These are phyloP conservation scores for Petrea volubilis DNA, from an alignment of 257 asterid species.

Conservation along the genomic window DNA sequence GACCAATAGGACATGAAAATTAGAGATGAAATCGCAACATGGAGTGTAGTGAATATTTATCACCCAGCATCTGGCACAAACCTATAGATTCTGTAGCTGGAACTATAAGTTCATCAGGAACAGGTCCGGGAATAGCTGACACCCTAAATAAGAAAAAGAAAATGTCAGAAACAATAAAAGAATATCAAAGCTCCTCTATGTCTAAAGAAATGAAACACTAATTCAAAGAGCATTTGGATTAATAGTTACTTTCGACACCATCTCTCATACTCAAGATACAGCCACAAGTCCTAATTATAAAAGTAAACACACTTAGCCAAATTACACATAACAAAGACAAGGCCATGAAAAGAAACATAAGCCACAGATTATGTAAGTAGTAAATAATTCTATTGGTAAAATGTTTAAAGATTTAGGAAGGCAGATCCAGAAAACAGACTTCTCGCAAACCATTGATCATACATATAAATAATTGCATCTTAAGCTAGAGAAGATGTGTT, in stretches of 20 bases:
- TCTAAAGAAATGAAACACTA: not conserved
- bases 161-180: slow-evolving; percentile 16
- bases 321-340: not conserved
- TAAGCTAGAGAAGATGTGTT: slow-evolving; percentile 1
- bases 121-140: slow-evolving; percentile 92
- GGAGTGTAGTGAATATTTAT: slow-evolving; percentile 11
- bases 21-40: slow-evolving; percentile 23
- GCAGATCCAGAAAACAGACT: not conserved
- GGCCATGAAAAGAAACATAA: not conserved
- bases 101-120: slow-evolving; percentile 83
- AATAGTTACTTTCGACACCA: not conserved
- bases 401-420: not conserved
- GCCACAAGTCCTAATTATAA: not conserved
- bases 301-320: not conserved
- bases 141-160: slow-evolving; percentile 53
- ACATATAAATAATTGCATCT: not conserved
- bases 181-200: not conserved
- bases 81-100: slow-evolving; percentile 89
- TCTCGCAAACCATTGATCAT: not conserved
- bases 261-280: not conserved
- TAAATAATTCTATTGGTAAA: not conserved
- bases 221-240: not conserved
- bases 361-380: not conserved
- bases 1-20: slow-evolving; percentile 23
- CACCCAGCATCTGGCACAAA: slow-evolving; percentile 32